Evolutionary conservation across 768 basidiomycete genomes (phyloP).

Genomic region (Suillus fuscotomentosus): DNA sequence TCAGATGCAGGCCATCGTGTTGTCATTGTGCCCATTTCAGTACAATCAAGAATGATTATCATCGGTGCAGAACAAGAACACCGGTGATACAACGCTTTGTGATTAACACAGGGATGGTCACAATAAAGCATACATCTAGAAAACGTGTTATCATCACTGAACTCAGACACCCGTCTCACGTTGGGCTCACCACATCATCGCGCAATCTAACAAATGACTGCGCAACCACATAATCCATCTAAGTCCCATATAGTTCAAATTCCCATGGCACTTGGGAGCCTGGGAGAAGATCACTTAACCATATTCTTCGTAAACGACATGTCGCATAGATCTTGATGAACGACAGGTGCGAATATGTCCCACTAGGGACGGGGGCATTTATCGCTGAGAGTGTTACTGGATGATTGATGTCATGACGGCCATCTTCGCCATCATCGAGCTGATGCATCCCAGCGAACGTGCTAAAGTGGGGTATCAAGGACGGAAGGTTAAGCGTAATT

Average conservation of each 20-base stretch:
- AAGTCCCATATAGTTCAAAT: slow-evolving; percentile 62
- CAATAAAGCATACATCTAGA: background rate
- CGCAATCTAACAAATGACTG: no score
- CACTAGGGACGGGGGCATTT: slow-evolving; percentile 40
- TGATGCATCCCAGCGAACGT: slow-evolving; percentile 37
- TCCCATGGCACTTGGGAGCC: slow-evolving; percentile 67
- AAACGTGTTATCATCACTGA: background rate
- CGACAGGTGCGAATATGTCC: slow-evolving; percentile 63
- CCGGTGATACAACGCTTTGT: background rate
- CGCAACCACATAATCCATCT: slow-evolving; percentile 13
- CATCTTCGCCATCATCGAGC: slow-evolving; percentile 20
- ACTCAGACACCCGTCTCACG: background rate
- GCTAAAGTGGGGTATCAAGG: slow-evolving; percentile 60
- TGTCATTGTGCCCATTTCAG: background rate
- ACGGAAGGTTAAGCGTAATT: slow-evolving; percentile 57
- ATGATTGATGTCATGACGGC: background rate
- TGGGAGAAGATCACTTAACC: slow-evolving; percentile 63
- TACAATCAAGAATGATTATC: background rate
- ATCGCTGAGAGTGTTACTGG: slow-evolving; percentile 15
- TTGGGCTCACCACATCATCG: background rate
- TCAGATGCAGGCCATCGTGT: background rate
- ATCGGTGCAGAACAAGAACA: background rate
- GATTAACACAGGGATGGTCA: background rate
- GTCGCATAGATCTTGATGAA: slow-evolving; percentile 77
- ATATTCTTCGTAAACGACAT: slow-evolving; percentile 73